Evolutionary conservation across 306 rosid genomes (phyloP).

Genomic region (Trifolium dubium): DNA sequence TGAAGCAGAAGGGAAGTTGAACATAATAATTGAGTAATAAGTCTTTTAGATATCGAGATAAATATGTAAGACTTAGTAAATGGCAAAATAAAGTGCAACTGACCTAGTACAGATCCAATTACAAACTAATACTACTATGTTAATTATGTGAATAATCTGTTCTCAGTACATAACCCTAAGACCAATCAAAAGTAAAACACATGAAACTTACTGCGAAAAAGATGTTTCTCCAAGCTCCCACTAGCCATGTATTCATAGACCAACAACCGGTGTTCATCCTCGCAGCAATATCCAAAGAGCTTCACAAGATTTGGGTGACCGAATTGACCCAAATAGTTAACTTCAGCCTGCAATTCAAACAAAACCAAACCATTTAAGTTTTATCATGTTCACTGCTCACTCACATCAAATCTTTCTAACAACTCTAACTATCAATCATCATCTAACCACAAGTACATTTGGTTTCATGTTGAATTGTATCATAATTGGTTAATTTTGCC

Average conservation of each 20-base stretch:
- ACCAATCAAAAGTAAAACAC: conserved; percentile 6
- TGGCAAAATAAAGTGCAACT: conserved; percentile 17
- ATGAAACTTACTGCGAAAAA: conserved; percentile 83
- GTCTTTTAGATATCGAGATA: conserved; percentile 25
- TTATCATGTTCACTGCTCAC: neutral
- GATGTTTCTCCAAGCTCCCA: conserved; percentile 96
- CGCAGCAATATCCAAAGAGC: conserved; percentile 96
- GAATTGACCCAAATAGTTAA: conserved; percentile 91
- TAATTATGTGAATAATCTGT: conserved; percentile 3
- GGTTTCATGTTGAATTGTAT: neutral
- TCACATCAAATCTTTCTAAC: conserved; percentile 32
- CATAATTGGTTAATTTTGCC: neutral
- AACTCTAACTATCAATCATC: conserved; percentile 23
- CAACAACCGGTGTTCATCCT: conserved; percentile 88
- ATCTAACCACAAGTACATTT: conserved; percentile 3
- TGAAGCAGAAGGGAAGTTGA: conserved; percentile 28
- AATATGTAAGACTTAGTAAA: neutral
- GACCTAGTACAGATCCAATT: neutral
- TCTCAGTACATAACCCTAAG: conserved; percentile 5
- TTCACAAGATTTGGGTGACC: conserved; percentile 91
- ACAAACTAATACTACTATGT: neutral
- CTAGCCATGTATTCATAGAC: conserved; percentile 96
- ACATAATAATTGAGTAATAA: neutral
- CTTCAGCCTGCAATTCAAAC: conserved; percentile 82
- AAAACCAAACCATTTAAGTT: conserved; percentile 36